Evolutionary conservation across 2,329 filamentous ascomycete species (phyloP).

Genomic region (Bipolaris bicolor): DNA sequence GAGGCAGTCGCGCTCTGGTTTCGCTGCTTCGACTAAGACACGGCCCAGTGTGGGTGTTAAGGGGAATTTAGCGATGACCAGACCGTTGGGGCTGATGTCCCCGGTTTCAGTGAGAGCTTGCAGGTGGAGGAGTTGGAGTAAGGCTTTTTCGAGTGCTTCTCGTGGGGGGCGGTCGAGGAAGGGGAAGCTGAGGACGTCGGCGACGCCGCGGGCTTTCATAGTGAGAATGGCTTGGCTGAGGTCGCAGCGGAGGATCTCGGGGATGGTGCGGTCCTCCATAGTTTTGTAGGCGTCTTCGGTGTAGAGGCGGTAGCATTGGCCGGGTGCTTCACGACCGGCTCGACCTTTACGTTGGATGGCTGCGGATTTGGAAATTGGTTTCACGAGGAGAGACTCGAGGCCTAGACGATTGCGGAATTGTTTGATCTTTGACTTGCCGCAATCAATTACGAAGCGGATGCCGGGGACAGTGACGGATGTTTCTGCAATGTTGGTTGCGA

Average conservation of each 20-base stretch:
- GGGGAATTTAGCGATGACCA: constrained; percentile 81
- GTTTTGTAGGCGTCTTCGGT: constrained; percentile 76
- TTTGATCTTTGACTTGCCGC: constrained; percentile 92
- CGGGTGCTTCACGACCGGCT: constrained; percentile 88
- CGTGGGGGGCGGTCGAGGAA: constrained; percentile 81
- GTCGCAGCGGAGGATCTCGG: constrained; percentile 91
- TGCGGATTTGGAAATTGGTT: constrained; percentile 90
- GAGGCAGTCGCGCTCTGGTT: constrained; percentile 73
- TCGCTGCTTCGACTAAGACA: constrained; percentile 79
- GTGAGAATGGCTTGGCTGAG: constrained; percentile 84
- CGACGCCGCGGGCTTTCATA: constrained; percentile 89
- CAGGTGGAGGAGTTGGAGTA: constrained; percentile 79
- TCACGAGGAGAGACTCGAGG: constrained; percentile 87
- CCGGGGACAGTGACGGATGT: constrained; percentile 96
- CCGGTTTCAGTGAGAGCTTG: constrained; percentile 76
- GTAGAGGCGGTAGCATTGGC: constrained; percentile 89
- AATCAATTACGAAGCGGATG: constrained; percentile 88
- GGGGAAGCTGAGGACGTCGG: constrained; percentile 81
- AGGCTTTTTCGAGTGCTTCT: constrained; percentile 79
- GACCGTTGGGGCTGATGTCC: constrained; percentile 73
- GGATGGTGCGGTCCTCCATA: constrained; percentile 75
- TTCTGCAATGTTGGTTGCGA: constrained; percentile 98
- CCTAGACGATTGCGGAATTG: constrained; percentile 84
- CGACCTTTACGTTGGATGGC: constrained; percentile 90
- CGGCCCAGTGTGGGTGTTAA: constrained; percentile 80